These are phyloP conservation scores for Endogone sp. DNA, from an alignment of 192 early-diverging fungal species.

Conservation along the genomic window DNA sequence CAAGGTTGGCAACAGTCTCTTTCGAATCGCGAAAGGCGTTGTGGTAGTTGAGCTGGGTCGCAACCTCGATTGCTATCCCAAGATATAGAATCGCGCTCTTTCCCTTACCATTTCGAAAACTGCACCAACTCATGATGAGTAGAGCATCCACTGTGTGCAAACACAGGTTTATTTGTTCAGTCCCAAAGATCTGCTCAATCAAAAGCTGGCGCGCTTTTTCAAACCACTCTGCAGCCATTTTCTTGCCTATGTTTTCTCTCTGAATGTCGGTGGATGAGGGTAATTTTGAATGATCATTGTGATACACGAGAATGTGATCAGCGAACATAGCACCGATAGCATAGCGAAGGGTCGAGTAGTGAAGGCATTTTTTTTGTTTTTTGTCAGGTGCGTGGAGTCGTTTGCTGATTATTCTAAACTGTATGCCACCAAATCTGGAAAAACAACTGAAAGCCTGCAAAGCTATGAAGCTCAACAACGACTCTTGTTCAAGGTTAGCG, in stretches of 20 bases:
- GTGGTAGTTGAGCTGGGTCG: neutral
- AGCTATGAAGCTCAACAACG: no score
- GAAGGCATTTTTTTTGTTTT: neutral
- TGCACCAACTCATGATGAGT: neutral
- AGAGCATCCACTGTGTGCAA: neutral
- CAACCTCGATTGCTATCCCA: neutral
- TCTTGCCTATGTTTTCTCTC: neutral
- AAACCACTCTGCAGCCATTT: neutral
- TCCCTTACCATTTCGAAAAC: neutral
- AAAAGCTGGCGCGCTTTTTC: neutral
- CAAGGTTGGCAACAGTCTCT: neutral
- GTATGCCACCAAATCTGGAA: no score
- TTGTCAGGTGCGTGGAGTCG: neutral
- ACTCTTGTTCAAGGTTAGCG: no score
- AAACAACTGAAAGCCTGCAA: no score
- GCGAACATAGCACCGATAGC: neutral
- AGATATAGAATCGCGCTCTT: neutral
- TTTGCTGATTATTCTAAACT: neutral
- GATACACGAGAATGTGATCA: neutral
- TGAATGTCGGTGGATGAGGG: no score
- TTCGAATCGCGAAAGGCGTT: neutral
- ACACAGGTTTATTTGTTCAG: neutral
- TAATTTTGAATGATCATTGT: neutral
- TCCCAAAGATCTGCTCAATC: neutral
- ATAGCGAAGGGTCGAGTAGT: neutral